These are phyloP conservation scores for Davidsoniella virescens DNA, from an alignment of 2,329 filamentous ascomycete genomes.

Conservation along the genomic window DNA sequence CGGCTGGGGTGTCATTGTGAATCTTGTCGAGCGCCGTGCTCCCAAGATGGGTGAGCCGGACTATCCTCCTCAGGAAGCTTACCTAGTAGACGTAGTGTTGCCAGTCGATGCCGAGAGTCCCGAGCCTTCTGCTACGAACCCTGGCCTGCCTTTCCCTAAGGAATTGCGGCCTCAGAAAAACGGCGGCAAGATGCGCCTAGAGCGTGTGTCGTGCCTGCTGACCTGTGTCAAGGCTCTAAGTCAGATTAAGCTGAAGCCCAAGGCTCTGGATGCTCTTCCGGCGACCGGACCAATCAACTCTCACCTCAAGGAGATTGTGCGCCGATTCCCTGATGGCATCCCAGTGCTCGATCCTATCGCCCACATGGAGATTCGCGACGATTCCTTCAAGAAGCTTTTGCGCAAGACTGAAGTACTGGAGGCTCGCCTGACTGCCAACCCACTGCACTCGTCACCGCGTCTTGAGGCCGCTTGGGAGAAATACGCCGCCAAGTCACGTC, in stretches of 20 bases:
- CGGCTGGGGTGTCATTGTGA: constrained; percentile 83
- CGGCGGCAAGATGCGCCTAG: constrained; percentile 53
- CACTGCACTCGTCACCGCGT: constrained; percentile 77
- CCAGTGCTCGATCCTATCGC: constrained; percentile 83
- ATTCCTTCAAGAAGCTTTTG: constrained; percentile 82
- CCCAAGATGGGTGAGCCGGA: constrained; percentile 53
- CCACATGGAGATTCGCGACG: constrained; percentile 88
- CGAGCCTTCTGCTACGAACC: constrained; percentile 23
- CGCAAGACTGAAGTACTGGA: constrained; percentile 95
- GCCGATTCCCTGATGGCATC: constrained; percentile 82
- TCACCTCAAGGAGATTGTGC: constrained; percentile 60
- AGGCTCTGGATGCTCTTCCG: constrained; percentile 11
- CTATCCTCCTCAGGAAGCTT: constrained; percentile 56
- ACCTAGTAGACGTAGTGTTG: constrained; percentile 70
- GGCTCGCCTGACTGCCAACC: constrained; percentile 73
- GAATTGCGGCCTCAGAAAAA: constrained; percentile 48
- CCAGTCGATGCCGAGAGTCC: constrained; percentile 33
- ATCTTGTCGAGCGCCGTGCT: constrained; percentile 48
- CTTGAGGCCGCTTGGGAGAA: constrained; percentile 73
- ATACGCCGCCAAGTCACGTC: constrained; percentile 64
- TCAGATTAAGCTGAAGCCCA: constrained; percentile 49
- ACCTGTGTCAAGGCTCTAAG: constrained; percentile 73
- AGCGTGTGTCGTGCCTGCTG: constrained; percentile 73
- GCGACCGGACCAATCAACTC: constrained; percentile 40
- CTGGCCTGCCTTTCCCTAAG: constrained; percentile 31